A percentile compares a stretch with the other conserved stretches of the same genome.
These are phyloP conservation scores for Tricladium varicosporioides DNA, from an alignment of 2,329 filamentous ascomycete species.

Conservation along the genomic window DNA sequence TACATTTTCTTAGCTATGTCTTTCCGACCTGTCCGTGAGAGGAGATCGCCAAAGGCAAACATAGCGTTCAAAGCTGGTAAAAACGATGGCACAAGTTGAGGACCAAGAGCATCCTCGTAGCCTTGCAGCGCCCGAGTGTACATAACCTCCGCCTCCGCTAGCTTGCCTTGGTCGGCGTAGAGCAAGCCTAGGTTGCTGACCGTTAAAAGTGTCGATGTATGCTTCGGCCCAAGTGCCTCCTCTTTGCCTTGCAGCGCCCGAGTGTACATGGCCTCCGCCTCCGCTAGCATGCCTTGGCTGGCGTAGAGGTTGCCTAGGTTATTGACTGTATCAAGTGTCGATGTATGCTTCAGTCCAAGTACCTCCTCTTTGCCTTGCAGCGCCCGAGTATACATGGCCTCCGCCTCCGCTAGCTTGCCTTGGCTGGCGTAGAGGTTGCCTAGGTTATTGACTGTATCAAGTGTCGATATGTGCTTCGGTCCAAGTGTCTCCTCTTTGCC, in stretches of 20 bases:
- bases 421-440: constrained; percentile 28
- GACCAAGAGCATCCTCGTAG: constrained; percentile 19
- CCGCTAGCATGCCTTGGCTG: constrained; percentile 6
- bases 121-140: constrained; percentile 32
- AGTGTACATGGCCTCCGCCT: constrained; percentile 8
- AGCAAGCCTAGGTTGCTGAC: constrained; percentile 18
- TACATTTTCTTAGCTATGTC: constrained; percentile 30
- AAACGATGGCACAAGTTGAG: constrained; percentile 27
- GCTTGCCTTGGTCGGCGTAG: constrained; percentile 19
- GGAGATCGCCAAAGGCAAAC: constrained; percentile 28
- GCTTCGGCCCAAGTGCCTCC: constrained; percentile 15
- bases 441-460: constrained; percentile 8
- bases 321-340: constrained; percentile 6
- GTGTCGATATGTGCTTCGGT: constrained; percentile 23
- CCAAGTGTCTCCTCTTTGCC: constrained; percentile 27
- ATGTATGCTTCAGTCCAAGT: constrained; percentile 16
- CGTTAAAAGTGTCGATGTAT: constrained; percentile 16
- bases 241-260: constrained; percentile 22
- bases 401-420: constrained; percentile 28
- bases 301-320: constrained; percentile 10
- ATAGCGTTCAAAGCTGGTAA: constrained; percentile 30
- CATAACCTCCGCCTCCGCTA: constrained; percentile 28
- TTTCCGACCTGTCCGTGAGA: constrained; percentile 26
- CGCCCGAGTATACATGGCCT: constrained; percentile 18
- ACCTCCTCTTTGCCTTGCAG: constrained; percentile 23